Evolutionary conservation across 1,284 basidiomycete species (phyloP).

Genomic region (Sparassis latifolia): DNA sequence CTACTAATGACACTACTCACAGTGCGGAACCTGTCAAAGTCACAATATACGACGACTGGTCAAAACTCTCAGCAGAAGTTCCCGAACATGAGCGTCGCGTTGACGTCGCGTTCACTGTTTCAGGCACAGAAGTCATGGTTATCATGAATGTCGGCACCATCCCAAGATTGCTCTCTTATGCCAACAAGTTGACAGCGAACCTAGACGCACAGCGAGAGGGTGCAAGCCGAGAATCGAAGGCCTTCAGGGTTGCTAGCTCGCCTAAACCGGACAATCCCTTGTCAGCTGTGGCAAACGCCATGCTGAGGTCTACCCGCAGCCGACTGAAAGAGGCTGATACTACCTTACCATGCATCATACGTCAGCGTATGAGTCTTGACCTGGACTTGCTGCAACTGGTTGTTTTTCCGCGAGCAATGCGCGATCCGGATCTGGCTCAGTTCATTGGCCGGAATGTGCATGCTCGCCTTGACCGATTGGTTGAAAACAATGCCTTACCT

Average conservation of each 20-base stretch:
- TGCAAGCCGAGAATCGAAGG: slow-evolving; percentile 64
- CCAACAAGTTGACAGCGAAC: slow-evolving; percentile 66
- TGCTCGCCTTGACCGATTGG: slow-evolving; percentile 57
- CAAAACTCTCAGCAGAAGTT: slow-evolving; percentile 34
- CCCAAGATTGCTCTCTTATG: slow-evolving; percentile 66
- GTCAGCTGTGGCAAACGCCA: slow-evolving; percentile 77
- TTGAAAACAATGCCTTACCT: slow-evolving; percentile 42
- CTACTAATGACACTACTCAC: not conserved
- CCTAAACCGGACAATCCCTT: slow-evolving; percentile 72
- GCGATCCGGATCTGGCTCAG: slow-evolving; percentile 65
- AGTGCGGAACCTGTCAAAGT: slow-evolving; percentile 78
- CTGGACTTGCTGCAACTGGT: slow-evolving; percentile 57
- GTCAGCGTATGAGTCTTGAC: slow-evolving; percentile 66
- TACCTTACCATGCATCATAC: slow-evolving; percentile 52
- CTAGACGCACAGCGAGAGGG: slow-evolving; percentile 69
- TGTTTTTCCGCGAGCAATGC: slow-evolving; percentile 72
- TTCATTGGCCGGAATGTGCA: slow-evolving; percentile 61
- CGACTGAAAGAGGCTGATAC: slow-evolving; percentile 60
- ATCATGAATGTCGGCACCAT: slow-evolving; percentile 70
- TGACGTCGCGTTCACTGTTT: slow-evolving; percentile 69
- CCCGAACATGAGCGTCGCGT: slow-evolving; percentile 52
- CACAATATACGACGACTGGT: slow-evolving; percentile 82
- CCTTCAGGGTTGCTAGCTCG: slow-evolving; percentile 58
- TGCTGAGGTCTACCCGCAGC: slow-evolving; percentile 67
- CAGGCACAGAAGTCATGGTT: slow-evolving; percentile 65